Base-by-base conservation (phyloP, 305 asterid genomes). In the Lippia alba region DNA sequence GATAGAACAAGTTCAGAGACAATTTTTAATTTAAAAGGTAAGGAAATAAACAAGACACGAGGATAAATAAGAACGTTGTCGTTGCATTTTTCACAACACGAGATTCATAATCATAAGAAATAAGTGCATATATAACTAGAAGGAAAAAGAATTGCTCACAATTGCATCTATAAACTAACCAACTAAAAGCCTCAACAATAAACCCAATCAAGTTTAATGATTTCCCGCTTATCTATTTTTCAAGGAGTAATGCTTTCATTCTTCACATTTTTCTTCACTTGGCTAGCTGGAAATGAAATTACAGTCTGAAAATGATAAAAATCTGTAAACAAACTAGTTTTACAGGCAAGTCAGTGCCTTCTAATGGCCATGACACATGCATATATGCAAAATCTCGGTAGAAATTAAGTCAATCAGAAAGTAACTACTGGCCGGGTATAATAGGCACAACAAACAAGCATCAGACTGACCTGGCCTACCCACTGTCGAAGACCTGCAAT, bases 401-500 rank as follows among this genome's bases (percentile, higher is more conserved):
- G 69, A 56, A 64, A 40, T 56, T 20, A 17, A 45, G 51, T 66
- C 56, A 61, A 70, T 66, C 61, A 76, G 64, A 66, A 69, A 49
- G 39, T 66, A 63, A 64, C 45, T 16, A 57, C 66, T 15, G 18
- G 53, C 53, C 50, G 34, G 53, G 56, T 67, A 70, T 57, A 65
- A 48, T 70, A 63, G 56, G 66, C 54, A 70, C 39, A 40, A 60
- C 14, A 67, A 12, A 56, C 51, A 54, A 69, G 69, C 32, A n/a
- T 32, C 45, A 56, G 68, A 83, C 88, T 81, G 66, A 95, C 99
- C 98, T 95, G 99, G 76, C 99, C 99, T 51, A 92, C 85, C 99
- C 99, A 95, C 82, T 81, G 97, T 76, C 98, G 81, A 71, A 95
- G 96, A 78, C 98, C 94, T 54, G 51, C 62, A 71, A 92, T 90